Conservation (phyloP, 139 green algal genomes). For the Picochlorum costavermella region DNA sequence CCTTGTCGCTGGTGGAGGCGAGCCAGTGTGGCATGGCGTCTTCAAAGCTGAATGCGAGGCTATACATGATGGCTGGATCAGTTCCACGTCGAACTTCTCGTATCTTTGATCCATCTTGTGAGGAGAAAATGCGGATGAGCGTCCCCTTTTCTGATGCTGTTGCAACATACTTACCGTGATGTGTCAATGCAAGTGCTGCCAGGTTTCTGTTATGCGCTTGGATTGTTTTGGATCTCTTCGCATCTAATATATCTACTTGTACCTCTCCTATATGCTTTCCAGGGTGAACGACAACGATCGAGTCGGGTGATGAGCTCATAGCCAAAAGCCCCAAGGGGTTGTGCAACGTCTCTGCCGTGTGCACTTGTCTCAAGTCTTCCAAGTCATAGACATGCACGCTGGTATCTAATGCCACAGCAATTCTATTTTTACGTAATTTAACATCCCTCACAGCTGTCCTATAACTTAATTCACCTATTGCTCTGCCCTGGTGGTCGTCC, state of each 20-base stretch:
- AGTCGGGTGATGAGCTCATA: conserved; percentile 65
- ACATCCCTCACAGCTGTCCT: conserved; percentile 77
- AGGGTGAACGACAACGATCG: conserved; percentile 85
- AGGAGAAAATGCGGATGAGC: conserved; percentile 82
- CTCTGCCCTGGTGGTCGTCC: conserved; percentile 88
- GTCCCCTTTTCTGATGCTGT: conserved; percentile 71
- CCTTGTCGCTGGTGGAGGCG: conserved; percentile 82
- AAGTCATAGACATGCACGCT: conserved; percentile 91
- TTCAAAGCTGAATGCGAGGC: conserved; percentile 65
- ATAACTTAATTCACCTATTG: conserved; percentile 93
- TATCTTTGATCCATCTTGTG: conserved; percentile 68
- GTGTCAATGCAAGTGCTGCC: conserved; percentile 60
- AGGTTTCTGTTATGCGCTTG: conserved; percentile 73
- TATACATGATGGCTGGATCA: conserved; percentile 77
- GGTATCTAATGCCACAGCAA: conserved; percentile 91
- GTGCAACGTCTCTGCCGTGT: conserved; percentile 80
- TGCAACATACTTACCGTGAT: conserved; percentile 79
- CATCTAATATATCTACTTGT: conserved; percentile 90
- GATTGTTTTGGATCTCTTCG: conserved; percentile 81
- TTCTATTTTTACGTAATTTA: conserved; percentile 73
- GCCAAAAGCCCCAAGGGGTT: conserved; percentile 79
- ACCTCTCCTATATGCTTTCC: conserved; percentile 84
- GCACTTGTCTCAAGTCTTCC: conserved; percentile 80
- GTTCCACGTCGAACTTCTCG: conserved; percentile 83
- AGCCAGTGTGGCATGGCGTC: conserved; percentile 58